A percentile compares a stretch with the other conserved stretches of the same genome.
Evolutionary conservation across 805 yeast genomes (phyloP).

Genomic region (Scheffersomyces ergatensis): DNA sequence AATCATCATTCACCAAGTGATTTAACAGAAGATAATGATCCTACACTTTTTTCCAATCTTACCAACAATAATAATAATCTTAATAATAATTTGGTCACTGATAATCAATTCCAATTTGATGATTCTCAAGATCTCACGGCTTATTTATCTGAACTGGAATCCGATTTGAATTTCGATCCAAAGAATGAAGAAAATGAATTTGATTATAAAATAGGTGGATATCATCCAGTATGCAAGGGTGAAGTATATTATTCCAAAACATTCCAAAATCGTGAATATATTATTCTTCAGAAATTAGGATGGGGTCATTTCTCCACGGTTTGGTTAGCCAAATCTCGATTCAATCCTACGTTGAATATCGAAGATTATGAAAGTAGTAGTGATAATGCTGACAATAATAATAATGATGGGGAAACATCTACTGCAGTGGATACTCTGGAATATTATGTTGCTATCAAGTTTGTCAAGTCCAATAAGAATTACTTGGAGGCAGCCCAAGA

Average conservation of each 20-base stretch:
- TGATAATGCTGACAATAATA: background rate
- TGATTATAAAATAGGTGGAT: slow-evolving; percentile 62
- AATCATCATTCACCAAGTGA: background rate
- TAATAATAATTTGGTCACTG: background rate
- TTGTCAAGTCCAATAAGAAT: slow-evolving; percentile 52
- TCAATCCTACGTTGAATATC: slow-evolving; percentile 18
- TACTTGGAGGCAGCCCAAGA: slow-evolving; percentile 65
- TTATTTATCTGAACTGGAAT: slow-evolving; percentile 21
- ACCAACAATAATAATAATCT: too few species aligned
- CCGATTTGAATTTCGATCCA: slow-evolving; percentile 26
- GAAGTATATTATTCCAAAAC: slow-evolving; percentile 47
- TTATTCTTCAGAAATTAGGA: slow-evolving; percentile 56
- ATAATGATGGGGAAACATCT: too few species aligned
- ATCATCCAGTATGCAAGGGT: slow-evolving; percentile 59
- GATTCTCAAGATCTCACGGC: slow-evolving; percentile 4
- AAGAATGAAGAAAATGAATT: slow-evolving; percentile 46
- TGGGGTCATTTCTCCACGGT: slow-evolving; percentile 76
- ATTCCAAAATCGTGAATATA: slow-evolving; percentile 37
- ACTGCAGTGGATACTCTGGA: slow-evolving; percentile 15
- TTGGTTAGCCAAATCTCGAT: slow-evolving; percentile 50
- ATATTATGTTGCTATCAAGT: slow-evolving; percentile 59
- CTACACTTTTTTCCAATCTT: too few species aligned
- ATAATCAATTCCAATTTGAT: slow-evolving; percentile 1
- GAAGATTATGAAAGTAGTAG: slow-evolving; percentile 1
- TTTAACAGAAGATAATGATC: too few species aligned